Evolutionary conservation across 495 filamentous ascomycete species (phyloP), one percentile per base, ranked within the genome.

Genomic region (Umbilicaria muhlenbergii): DNA sequence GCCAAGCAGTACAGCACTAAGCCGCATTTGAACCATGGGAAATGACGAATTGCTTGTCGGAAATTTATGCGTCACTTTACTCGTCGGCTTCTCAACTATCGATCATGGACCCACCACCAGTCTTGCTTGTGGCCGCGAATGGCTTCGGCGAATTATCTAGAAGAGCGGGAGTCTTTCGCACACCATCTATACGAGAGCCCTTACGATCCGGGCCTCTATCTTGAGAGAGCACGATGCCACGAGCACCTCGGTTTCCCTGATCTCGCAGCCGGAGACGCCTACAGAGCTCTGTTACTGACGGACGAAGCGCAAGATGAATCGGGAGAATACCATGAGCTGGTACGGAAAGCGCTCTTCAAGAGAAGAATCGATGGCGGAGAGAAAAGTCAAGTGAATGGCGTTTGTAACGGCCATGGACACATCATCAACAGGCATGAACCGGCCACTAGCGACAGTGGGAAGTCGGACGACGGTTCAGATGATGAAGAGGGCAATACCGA

Each of bases 211-310:
- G 68, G 81, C 41, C 66, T 77, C 14, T 86, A 89, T 54, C 65
- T 93, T 35, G 65, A 77, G 46, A 74, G 88, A 19, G 82, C 85
- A 21, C 59, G 71, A 24, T 65, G 78, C 24, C 77, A 94, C 58
- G 67, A 78, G 34, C 58, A 77, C 43, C 72, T 95, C 28, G 83
- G 77, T 32, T 95, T 91, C 59, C 85, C 84, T 2, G 91, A 98
- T 58, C 70, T 98, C 13, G 85, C 85, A 3, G 81, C 81, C 19
- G 86, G 85, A 34, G 91, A 94, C 60, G 83, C 86, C 2, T 96
- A 98, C 58, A 78, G 83, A 35, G 85, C 87, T 2, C 71, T 98
- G 2, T 74, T 94, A 11, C 65, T 96, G 35, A 67, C 79, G 15
- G 91, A 98, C 52, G 86, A 89, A 42, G 71, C 87, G 18, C 36